Evolutionary conservation across 768 basidiomycete species (phyloP), one percentile per base, ranked within the genome.

Genomic region (Mrakia gelida): DNA sequence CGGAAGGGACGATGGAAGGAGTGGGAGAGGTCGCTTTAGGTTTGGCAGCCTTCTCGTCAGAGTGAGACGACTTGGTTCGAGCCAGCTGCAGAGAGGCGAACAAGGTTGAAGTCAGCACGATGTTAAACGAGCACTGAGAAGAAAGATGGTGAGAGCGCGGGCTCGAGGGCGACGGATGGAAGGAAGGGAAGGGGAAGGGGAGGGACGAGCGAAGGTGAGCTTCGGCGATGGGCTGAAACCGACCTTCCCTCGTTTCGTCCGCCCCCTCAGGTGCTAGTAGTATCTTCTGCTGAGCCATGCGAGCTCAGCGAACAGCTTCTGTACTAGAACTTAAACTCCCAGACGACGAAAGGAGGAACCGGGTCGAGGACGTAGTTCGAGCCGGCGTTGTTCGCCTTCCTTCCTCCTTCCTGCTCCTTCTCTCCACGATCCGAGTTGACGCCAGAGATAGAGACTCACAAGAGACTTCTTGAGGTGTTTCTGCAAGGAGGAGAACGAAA

Each of bases 381-480:
- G 59, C 28, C 59, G 59, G 59, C 4, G 13, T 59, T 59, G 59
- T 59, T 59, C 26, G 9, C 59, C 59, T 26, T 28, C 59, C 59
- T n/a, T 59, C 59, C n/a, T 28, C 59, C 59, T 59, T n/a, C 13
- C 32, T 0, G 41, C 16, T 59, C 34, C 21, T 32, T 28, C 34
- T 7, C 11, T 13, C 9, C 10, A 30, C 16, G 1, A 16, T 32
- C 49, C 49, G 18, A 52, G 2, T 16, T 2, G 16, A 52, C 9
- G 15, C 18, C 49, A 52, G 49, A 52, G 49, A 7, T 52, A 52
- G 28, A 32, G 34, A 72, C 68, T 70, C 41, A 72, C 70, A 26
- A 77, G 70, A n/a, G 71, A 67, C 41, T 79, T 75, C 54, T 86
- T 86, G 73, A 86, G 81, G 2, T 83, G 83, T 82, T 86, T 86